Conservation (phyloP, 1,284 basidiomycete species). For the Ceratobasidium sp. region DNA sequence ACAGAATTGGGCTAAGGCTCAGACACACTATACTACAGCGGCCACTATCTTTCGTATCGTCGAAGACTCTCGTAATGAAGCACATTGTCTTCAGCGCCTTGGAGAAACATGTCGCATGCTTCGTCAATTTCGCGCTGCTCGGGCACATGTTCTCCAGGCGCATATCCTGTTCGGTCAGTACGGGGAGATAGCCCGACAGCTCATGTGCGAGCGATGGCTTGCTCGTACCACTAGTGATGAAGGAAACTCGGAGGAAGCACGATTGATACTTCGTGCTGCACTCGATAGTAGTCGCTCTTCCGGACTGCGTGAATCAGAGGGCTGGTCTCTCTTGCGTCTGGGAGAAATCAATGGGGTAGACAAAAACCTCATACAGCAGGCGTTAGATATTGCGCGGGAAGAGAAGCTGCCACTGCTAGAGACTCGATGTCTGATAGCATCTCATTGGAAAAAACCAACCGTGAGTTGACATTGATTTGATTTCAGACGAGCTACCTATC, state of each 20-base stretch:
- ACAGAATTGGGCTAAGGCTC: constrained; percentile 22
- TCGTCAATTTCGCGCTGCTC: constrained; percentile 11
- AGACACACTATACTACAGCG: constrained; percentile 30
- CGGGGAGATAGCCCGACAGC: constrained; percentile 22
- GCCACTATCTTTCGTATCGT: constrained; percentile 14
- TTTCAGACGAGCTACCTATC: background rate
- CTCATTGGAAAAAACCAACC: background rate
- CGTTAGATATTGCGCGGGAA: constrained; percentile 25
- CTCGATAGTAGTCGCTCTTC: constrained; percentile 34
- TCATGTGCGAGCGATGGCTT: constrained; percentile 40
- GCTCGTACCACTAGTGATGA: constrained; percentile 23
- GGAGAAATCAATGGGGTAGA: constrained; percentile 19
- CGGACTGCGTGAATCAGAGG: constrained; percentile 30
- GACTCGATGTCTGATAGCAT: background rate
- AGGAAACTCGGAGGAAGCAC: constrained; percentile 14
- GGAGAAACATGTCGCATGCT: constrained; percentile 23
- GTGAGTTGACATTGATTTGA: background rate
- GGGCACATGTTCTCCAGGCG: constrained; percentile 31
- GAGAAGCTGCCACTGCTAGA: constrained; percentile 16
- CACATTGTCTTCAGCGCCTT: constrained; percentile 34
- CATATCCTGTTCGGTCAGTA: constrained; percentile 32
- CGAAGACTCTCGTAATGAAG: constrained; percentile 24
- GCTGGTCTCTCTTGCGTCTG: constrained; percentile 37
- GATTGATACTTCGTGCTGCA: constrained; percentile 12
- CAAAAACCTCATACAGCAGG: constrained; percentile 1